phyloP scores from a whole-genome alignment of 169 alveolate genomes.

The Perkinsus chesapeaki region DNA sequence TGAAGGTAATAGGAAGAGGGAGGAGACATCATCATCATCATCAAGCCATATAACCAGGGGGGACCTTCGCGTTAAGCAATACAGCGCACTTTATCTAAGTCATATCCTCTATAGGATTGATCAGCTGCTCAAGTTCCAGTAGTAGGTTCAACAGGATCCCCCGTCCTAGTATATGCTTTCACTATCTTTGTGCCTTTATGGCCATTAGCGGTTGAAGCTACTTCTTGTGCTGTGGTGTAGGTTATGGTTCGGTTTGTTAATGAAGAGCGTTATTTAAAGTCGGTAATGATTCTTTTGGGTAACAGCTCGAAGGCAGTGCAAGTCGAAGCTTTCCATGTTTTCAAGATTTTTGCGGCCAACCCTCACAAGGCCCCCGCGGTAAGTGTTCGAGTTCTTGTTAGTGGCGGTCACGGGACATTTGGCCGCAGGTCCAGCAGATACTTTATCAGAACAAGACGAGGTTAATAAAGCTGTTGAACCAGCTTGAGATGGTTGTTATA shows the following conservation, averaged over 20 bases:
- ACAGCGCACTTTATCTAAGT: too few species aligned
- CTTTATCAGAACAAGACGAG: background rate
- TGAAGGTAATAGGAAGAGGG: background rate
- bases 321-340: conserved; percentile 30
- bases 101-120: too few species aligned
- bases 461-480: background rate
- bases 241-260: background rate
- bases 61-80: too few species aligned
- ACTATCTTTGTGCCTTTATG: too few species aligned
- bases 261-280: background rate
- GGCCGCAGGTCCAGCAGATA: background rate
- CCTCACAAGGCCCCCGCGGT: conserved; percentile 25
- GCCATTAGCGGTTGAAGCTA: background rate
- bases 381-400: background rate
- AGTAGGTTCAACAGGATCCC: too few species aligned
- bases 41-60: background rate
- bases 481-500: background rate
- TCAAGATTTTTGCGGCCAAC: conserved; percentile 33
- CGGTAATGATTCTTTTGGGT: background rate
- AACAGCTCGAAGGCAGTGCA: background rate
- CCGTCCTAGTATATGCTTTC: too few species aligned
- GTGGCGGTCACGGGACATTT: background rate
- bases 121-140: too few species aligned
- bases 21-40: background rate
- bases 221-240: background rate